Evolutionary conservation across 2,329 filamentous ascomycete genomes (phyloP).

Genomic region (Aspergillus puulaauensis): DNA sequence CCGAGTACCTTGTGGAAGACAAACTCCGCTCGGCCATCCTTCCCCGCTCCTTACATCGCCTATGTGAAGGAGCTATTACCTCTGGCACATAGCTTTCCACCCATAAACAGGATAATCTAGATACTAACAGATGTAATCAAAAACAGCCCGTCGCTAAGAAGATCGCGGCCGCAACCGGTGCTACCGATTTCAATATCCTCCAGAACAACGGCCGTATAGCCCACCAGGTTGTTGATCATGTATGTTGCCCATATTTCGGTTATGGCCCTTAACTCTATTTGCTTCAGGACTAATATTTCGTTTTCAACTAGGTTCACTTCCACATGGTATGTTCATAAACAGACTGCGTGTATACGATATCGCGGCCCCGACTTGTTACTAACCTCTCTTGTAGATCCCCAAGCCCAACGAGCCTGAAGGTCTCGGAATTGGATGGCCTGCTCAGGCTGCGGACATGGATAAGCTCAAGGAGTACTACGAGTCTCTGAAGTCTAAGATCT

Average conservation of each 20-base stretch:
- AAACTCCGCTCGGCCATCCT: not conserved
- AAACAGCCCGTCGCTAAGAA: slow-evolving; percentile 77
- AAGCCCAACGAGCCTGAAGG: slow-evolving; percentile 86
- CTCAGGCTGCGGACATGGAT: slow-evolving; percentile 74
- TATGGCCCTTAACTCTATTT: not conserved
- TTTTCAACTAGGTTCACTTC: slow-evolving; percentile 70
- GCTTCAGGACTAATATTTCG: not conserved
- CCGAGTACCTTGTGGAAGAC: slow-evolving; percentile 26
- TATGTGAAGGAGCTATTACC: too few relatives aligned
- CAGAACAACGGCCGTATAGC: slow-evolving; percentile 94
- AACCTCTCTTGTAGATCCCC: slow-evolving; percentile 64
- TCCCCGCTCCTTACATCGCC: not conserved
- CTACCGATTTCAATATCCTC: slow-evolving; percentile 83
- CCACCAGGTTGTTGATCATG: slow-evolving; percentile 91
- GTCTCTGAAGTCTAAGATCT: slow-evolving; percentile 90
- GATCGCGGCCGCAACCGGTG: slow-evolving; percentile 73
- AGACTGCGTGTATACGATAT: not conserved
- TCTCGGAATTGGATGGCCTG: slow-evolving; percentile 76
- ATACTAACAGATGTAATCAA: not conserved
- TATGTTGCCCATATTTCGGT: slow-evolving; percentile 45
- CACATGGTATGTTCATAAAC: slow-evolving; percentile 67
- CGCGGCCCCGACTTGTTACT: not conserved
- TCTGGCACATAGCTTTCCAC: not conserved
- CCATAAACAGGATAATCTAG: not conserved
- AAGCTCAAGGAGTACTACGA: slow-evolving; percentile 75